These are phyloP conservation scores for Nadsonia fulvescens DNA, from an alignment of 805 yeast species.

Conservation along the genomic window DNA sequence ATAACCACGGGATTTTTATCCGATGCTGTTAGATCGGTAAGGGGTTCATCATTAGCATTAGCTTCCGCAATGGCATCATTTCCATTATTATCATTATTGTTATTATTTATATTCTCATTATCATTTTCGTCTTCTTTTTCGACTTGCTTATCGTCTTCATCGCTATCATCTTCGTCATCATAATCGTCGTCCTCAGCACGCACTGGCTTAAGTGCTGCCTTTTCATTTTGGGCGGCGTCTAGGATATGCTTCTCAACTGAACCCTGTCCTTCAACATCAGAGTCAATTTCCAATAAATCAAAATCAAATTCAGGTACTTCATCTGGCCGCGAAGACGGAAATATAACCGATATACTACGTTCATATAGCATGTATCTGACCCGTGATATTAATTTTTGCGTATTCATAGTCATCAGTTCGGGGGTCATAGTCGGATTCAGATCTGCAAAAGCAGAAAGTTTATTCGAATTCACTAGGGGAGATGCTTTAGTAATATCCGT, in stretches of 20 bases:
- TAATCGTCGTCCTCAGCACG: constrained; percentile 20
- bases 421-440: too few relatives aligned
- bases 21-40: too few relatives aligned
- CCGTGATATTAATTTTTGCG: constrained; percentile 19
- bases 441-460: too few relatives aligned
- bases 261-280: constrained; percentile 2
- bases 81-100: too few relatives aligned
- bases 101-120: constrained; percentile 1
- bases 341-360: constrained; percentile 15
- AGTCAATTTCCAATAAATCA: constrained; percentile 11
- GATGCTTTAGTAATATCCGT: too few relatives aligned
- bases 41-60: too few relatives aligned
- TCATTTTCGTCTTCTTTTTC: constrained; percentile 15
- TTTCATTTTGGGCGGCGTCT: too few relatives aligned
- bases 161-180: constrained; percentile 24
- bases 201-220: too few relatives aligned
- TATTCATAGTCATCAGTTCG: constrained; percentile 13
- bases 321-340: constrained; percentile 9
- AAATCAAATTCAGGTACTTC: constrained; percentile 11
- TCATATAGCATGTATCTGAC: constrained; percentile 25
- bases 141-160: constrained; percentile 12
- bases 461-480: too few relatives aligned
- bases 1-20: too few relatives aligned
- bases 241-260: too few relatives aligned
- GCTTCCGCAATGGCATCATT: too few relatives aligned